These are phyloP conservation scores for Blastobotrys chiropterorum DNA, from an alignment of 805 yeast species.

Conservation along the genomic window DNA sequence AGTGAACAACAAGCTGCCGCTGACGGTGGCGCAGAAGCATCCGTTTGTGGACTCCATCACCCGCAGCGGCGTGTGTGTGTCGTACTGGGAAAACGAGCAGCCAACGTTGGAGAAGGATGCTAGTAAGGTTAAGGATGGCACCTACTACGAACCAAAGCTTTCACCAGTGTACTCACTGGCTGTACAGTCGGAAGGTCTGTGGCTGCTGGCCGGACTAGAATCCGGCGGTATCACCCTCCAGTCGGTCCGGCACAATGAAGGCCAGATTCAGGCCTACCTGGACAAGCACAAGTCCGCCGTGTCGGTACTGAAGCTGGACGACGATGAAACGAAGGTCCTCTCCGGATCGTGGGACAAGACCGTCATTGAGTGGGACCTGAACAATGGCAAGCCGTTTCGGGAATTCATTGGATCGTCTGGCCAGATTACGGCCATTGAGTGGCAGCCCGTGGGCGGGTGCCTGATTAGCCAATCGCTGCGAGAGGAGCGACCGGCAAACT, in stretches of 20 bases:
- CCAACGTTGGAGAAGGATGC: conserved; percentile 50
- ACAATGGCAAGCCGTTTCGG: conserved; percentile 52
- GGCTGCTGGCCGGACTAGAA: conserved; percentile 75
- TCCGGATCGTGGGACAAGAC: conserved; percentile 91
- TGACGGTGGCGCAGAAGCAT: conserved; percentile 89
- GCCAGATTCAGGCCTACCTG: conserved; percentile 72
- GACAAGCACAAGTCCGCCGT: conserved; percentile 67
- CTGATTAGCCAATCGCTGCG: conserved; percentile 14
- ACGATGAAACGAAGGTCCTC: conserved; percentile 54
- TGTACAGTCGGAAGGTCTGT: conserved; percentile 72
- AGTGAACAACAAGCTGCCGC: conserved; percentile 76
- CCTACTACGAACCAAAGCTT: conserved; percentile 34
- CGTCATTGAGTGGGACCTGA: conserved; percentile 78
- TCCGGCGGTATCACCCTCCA: conserved; percentile 82
- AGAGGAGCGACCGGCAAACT: neutral
- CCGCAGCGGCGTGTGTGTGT: conserved; percentile 72
- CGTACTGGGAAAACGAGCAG: conserved; percentile 96
- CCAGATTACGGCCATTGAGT: conserved; percentile 71
- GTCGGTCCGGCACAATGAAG: conserved; percentile 77
- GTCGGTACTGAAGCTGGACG: conserved; percentile 59
- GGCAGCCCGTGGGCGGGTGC: conserved; percentile 34
- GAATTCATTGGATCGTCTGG: conserved; percentile 58
- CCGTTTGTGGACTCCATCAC: conserved; percentile 79
- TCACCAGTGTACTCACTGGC: conserved; percentile 88
- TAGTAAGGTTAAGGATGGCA: conserved; percentile 32